Percentiles rank a stretch among this genome's conserved stretches.
phyloP scores from a whole-genome alignment of 441 rosid genomes.

The Jatropha podagrica region DNA sequence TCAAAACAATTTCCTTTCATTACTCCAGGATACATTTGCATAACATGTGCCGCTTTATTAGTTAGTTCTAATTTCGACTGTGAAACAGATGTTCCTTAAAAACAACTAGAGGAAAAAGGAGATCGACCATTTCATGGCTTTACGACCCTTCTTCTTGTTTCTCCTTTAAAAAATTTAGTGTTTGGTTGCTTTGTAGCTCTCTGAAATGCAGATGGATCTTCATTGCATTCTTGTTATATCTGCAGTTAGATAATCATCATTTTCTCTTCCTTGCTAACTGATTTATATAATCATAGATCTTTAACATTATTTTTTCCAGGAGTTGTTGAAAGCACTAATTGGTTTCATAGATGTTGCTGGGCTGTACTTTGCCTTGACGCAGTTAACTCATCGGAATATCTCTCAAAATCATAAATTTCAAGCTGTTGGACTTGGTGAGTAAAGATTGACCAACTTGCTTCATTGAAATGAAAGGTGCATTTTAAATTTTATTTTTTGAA shows the following conservation, averaged over 20 bases:
- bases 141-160: not conserved
- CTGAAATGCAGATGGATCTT: not conserved
- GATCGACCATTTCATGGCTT: not conserved
- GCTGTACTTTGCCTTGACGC: slow-evolving; percentile 81
- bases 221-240: not conserved
- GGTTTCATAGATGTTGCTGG: slow-evolving; percentile 96
- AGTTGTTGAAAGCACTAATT: slow-evolving; percentile 83
- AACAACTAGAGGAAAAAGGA: not conserved
- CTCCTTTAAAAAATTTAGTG: not conserved
- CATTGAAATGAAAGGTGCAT: not conserved
- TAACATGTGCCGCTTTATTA: not conserved
- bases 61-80: not conserved
- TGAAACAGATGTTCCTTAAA: not conserved
- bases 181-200: not conserved
- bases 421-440: slow-evolving; percentile 94
- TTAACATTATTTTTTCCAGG: slow-evolving; percentile 42
- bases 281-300: slow-evolving; percentile 9
- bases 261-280: not conserved
- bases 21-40: not conserved
- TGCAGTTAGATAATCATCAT: not conserved
- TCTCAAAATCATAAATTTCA: slow-evolving; percentile 97
- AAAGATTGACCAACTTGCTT: slow-evolving; percentile 12
- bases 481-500: slow-evolving; percentile 7
- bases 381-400: slow-evolving; percentile 88
- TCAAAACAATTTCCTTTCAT: not conserved